Conservation (phyloP, 176 grass and related monocot species). For the Panicum miliaceum region DNA sequence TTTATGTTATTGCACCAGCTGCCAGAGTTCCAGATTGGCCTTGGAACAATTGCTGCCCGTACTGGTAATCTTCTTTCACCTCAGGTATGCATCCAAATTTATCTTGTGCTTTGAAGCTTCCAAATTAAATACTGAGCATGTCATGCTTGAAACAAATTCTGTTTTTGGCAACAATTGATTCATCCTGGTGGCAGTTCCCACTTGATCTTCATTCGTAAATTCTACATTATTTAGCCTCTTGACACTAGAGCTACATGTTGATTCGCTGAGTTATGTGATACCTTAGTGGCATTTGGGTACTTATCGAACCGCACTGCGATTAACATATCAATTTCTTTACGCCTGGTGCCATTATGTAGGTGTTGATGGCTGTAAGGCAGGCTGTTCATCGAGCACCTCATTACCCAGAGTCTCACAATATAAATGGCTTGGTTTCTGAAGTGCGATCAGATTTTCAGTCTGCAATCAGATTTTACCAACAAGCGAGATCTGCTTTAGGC, state of each 20-base stretch:
- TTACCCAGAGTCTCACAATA: slow-evolving; percentile 84
- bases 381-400: slow-evolving; percentile 78
- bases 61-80: slow-evolving; percentile 77
- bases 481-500: slow-evolving; percentile 63
- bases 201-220: slow-evolving; percentile 13
- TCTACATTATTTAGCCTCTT: slow-evolving; percentile 11
- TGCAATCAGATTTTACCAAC: slow-evolving; percentile 69
- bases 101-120: slow-evolving; percentile 8
- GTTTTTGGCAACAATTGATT: not conserved
- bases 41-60: slow-evolving; percentile 72
- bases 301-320: slow-evolving; percentile 12
- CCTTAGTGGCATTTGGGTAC: not conserved
- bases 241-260: slow-evolving; percentile 6
- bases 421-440: slow-evolving; percentile 89
- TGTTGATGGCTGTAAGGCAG: slow-evolving; percentile 84
- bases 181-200: slow-evolving; percentile 1
- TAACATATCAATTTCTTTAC: slow-evolving; percentile 27
- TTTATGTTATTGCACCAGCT: slow-evolving; percentile 56
- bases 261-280: slow-evolving; percentile 17
- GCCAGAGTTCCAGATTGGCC: slow-evolving; percentile 90
- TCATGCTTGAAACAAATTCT: slow-evolving; percentile 18
- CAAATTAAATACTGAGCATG: not conserved
- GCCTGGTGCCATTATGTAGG: slow-evolving; percentile 53
- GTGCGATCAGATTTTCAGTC: slow-evolving; percentile 74
- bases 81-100: slow-evolving; percentile 57